Base-by-base conservation (phyloP, 73 alveolate species). In the Breviolum minutum region DNA sequence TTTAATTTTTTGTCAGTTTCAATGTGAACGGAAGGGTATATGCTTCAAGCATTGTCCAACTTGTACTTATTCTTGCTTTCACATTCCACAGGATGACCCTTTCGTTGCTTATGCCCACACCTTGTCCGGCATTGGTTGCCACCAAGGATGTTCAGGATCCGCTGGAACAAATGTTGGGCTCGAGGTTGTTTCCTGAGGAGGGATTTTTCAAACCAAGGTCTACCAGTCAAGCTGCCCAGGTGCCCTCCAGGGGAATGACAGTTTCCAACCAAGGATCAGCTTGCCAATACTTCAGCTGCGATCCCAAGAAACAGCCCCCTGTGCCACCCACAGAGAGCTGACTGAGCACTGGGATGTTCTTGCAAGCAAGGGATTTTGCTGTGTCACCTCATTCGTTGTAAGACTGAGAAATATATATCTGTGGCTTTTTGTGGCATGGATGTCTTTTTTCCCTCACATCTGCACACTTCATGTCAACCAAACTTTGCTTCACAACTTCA, bases 321-420 rank as follows among this genome's bases (percentile, higher is more conserved):
- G 95, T 88, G 84, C 95, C 95, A 26, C 95, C 95, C 54, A 88
- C 95, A 17, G 95, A 88, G 69, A 88, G n/a, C 70, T 29, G 66
- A 70, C 85, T 30, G 86, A 48, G 70, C 24, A 71, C 95, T 17
- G 95, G 95, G 95, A 88, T 88, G 73, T 30, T 88, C 86, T 88
- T 68, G 95, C 95, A 88, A 60, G 95, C 95, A 12, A 69, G 64
- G 71, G 95, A 88, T 27, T 27, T 68, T 54, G 32, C 20, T 7
- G 95, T 88, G 86, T 88, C 95, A 82, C 95, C 95, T 87, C n/a
- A n/a, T n/a, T n/a, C n/a, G n/a, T n/a, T n/a, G n/a, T n/a, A n/a
- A n/a, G n/a, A n/a, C n/a, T n/a, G n/a, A n/a, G n/a, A n/a, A n/a
- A n/a, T n/a, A n/a, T n/a, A n/a, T n/a, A n/a, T n/a, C n/a, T 26